Conservation (phyloP, 768 basidiomycete genomes). For the Ramaria sp. region DNA sequence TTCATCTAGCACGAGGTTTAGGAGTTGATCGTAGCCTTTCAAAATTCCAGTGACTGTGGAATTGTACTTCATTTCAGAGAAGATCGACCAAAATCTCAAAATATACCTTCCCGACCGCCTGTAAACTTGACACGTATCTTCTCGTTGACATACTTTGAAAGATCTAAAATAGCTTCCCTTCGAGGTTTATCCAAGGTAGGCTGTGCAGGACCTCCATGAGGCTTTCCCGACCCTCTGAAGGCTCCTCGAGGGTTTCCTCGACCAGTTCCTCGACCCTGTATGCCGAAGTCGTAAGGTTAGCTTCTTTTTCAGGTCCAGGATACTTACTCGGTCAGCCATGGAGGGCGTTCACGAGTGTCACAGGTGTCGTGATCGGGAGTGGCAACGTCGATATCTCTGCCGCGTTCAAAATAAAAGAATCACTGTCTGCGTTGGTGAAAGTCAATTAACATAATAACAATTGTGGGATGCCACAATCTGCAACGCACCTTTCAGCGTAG, state of each 20-base stretch:
- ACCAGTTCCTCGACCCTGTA: slow-evolving; percentile 48
- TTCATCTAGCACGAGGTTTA: slow-evolving; percentile 95
- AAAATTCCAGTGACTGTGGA: slow-evolving; percentile 76
- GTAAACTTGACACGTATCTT: slow-evolving; percentile 93
- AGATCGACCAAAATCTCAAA: background rate
- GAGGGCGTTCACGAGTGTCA: background rate
- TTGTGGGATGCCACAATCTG: background rate
- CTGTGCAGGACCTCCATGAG: slow-evolving; percentile 38
- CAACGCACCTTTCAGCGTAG: background rate
- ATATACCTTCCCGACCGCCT: slow-evolving; percentile 89
- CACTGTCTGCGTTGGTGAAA: background rate
- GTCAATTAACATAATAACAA: background rate
- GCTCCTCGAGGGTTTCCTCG: slow-evolving; percentile 34
- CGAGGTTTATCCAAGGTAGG: slow-evolving; percentile 65
- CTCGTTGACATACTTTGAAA: slow-evolving; percentile 89
- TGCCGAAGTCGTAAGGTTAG: slow-evolving; percentile 16
- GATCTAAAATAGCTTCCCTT: slow-evolving; percentile 90
- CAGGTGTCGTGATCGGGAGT: background rate
- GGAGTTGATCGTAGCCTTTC: slow-evolving; percentile 92
- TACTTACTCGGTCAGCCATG: slow-evolving; percentile 56
- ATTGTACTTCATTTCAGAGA: slow-evolving; percentile 1
- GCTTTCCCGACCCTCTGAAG: slow-evolving; percentile 30
- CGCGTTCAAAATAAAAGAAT: too few species aligned
- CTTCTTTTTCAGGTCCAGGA: background rate
- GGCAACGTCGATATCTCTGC: too few species aligned